These are phyloP conservation scores for Gyrodon lividus DNA, from an alignment of 768 basidiomycete genomes.

Conservation along the genomic window DNA sequence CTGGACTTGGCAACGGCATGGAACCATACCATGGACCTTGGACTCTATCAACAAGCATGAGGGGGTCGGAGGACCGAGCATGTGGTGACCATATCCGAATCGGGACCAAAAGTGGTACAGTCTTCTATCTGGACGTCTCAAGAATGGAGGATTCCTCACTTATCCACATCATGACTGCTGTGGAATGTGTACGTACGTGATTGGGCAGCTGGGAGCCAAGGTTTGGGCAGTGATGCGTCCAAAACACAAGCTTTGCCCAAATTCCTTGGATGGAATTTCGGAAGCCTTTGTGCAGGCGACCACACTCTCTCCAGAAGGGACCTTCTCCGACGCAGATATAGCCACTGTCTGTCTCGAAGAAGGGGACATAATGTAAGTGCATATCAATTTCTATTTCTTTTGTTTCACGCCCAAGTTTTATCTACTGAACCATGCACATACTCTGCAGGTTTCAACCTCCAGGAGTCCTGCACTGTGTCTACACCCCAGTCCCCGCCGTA, in stretches of 20 bases:
- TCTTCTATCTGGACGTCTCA: background rate
- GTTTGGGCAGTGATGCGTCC: background rate
- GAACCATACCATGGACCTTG: background rate
- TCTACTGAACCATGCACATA: too few species aligned
- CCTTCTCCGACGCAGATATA: background rate
- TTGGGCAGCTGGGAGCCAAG: background rate
- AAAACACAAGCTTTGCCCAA: background rate
- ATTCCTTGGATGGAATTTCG: accelerated
- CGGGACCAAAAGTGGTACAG: too few species aligned
- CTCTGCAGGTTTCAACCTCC: conserved; percentile 2
- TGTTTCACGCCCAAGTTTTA: too few species aligned
- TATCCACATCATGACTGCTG: background rate
- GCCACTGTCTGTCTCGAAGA: conserved; percentile 3
- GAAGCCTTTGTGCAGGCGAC: background rate
- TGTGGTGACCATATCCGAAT: too few species aligned
- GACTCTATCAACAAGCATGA: too few species aligned
- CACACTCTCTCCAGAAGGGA: background rate
- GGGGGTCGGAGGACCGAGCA: too few species aligned
- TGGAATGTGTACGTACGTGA: background rate
- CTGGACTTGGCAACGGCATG: conserved; percentile 2
- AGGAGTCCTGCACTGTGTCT: background rate
- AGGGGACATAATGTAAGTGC: conserved; percentile 1
- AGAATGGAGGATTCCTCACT: conserved; percentile 1
- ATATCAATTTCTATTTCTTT: too few species aligned
- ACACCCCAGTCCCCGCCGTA: background rate